Evolutionary conservation across 495 filamentous ascomycete genomes (phyloP).

Genomic region (Trichoderma reesei): DNA sequence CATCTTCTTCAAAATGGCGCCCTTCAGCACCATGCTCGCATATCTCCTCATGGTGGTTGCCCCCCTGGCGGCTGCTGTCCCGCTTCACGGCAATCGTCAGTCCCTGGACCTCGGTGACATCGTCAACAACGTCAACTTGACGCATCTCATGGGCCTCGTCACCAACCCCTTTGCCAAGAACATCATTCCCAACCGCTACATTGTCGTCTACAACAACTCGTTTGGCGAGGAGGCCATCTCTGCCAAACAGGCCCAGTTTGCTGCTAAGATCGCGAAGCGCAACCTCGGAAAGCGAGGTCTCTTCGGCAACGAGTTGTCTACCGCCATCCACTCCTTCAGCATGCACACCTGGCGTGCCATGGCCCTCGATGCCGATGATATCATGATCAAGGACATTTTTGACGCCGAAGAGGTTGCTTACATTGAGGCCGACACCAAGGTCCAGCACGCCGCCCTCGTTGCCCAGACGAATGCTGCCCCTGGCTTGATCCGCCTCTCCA

Average conservation of each 20-base stretch:
- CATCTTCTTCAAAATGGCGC: not conserved
- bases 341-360: constrained; percentile 37
- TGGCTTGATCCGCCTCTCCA: constrained; percentile 35
- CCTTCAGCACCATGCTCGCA: not conserved
- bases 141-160: constrained; percentile 15
- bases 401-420: constrained; percentile 35
- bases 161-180: constrained; percentile 30
- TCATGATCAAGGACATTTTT: constrained; percentile 35
- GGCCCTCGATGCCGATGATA: constrained; percentile 39
- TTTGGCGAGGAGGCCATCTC: constrained; percentile 29
- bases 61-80: constrained; percentile 3
- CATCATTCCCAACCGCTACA: constrained; percentile 36
- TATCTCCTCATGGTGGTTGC: not conserved
- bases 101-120: not conserved
- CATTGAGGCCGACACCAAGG: constrained; percentile 37
- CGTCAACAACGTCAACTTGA: constrained; percentile 1
- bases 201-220: constrained; percentile 42
- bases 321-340: constrained; percentile 29
- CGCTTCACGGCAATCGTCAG: not conserved
- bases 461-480: constrained; percentile 31
- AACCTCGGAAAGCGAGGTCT: constrained; percentile 36
- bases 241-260: constrained; percentile 31
- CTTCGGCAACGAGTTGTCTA: constrained; percentile 31
- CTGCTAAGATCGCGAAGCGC: constrained; percentile 34
- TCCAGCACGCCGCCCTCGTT: constrained; percentile 23